Evolutionary conservation across 2,329 filamentous ascomycete genomes (phyloP).

Genomic region (Fusarium sp.): DNA sequence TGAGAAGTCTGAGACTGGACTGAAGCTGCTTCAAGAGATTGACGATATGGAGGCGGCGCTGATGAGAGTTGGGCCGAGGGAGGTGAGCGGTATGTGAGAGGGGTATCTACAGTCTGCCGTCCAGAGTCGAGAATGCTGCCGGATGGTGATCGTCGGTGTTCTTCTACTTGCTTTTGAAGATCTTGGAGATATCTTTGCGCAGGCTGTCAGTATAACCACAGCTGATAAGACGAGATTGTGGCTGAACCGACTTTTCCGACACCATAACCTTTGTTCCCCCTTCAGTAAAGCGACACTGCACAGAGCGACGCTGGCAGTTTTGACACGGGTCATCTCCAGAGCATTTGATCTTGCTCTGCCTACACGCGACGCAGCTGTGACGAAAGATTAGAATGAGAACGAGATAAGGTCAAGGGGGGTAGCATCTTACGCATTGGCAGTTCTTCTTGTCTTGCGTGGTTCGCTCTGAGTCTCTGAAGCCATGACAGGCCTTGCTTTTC

Average conservation of each 20-base stretch:
- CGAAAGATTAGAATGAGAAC: not conserved
- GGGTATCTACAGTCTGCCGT: conserved; percentile 1
- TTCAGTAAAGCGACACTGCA: conserved; percentile 54
- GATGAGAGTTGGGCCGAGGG: conserved; percentile 11
- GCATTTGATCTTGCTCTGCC: conserved; percentile 56
- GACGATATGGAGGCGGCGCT: conserved; percentile 38
- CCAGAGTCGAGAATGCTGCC: conserved; percentile 7
- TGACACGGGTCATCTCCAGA: conserved; percentile 54
- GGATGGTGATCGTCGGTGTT: conserved; percentile 32
- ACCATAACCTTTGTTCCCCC: conserved; percentile 51
- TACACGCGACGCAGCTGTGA: conserved; percentile 52
- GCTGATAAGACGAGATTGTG: not conserved
- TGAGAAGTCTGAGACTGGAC: conserved; percentile 17
- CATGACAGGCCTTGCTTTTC: conserved; percentile 18
- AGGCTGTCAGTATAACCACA: conserved; percentile 12
- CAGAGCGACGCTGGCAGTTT: conserved; percentile 52
- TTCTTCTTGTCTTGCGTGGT: conserved; percentile 45
- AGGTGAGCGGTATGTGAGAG: conserved; percentile 30
- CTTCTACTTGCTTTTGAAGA: conserved; percentile 43
- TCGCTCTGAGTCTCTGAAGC: conserved; percentile 26
- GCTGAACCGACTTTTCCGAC: conserved; percentile 51
- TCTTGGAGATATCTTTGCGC: conserved; percentile 47
- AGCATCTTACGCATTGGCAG: conserved; percentile 49
- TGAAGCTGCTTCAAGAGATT: conserved; percentile 26
- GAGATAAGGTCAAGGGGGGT: not conserved